Base-by-base conservation (phyloP, 257 asterid genomes). In the Rubia yunnanensis region DNA sequence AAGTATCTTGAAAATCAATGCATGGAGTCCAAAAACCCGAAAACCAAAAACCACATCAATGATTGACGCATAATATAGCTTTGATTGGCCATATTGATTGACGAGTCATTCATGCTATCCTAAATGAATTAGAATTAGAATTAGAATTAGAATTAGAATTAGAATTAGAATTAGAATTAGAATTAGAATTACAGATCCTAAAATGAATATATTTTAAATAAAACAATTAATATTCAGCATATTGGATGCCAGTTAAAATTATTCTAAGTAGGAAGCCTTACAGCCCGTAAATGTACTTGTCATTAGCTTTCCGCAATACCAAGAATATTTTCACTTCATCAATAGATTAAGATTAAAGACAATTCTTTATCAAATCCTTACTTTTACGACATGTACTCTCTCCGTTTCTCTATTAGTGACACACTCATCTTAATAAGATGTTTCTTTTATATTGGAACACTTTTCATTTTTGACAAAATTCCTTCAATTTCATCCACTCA, bases 231-330 rank as follows among this genome's bases (percentile, higher is more conserved):
- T 50, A 50, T 50, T 50, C 57, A 50, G 24, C 7, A 50, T 44
- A 44, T 44, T 44, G 52, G 52, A 18, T 62, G 66, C 70, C 73
- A 65, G 57, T 72, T 46, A 74, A 58, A 69, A 59, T 60, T 69
- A 73, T 72, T 77, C 75, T 67, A 53, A 26, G 38, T 56, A 70
- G 73, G 69, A 60, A 55, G 70, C 77, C 72, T 70, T 64, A 76
- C 76, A 66, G 44, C 73, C 81, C 84, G 68, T 76, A 76, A 75
- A 65, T 76, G 79, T 76, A 76, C 79, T 75, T 68, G 22, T 76
- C 74, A 70, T 67, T 69, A n/a, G 68, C 79, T 75, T 79, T 79
- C 79, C 75, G 57, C 59, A 79, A 76, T 70, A 60, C 62, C 39
- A 70, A 53, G 77, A 73, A 74, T 75, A 75, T 79, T 75, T 44